Evolutionary conservation across 805 yeast genomes (phyloP), one percentile per base, ranked within the genome.

Genomic region (Candida nanaspora): DNA sequence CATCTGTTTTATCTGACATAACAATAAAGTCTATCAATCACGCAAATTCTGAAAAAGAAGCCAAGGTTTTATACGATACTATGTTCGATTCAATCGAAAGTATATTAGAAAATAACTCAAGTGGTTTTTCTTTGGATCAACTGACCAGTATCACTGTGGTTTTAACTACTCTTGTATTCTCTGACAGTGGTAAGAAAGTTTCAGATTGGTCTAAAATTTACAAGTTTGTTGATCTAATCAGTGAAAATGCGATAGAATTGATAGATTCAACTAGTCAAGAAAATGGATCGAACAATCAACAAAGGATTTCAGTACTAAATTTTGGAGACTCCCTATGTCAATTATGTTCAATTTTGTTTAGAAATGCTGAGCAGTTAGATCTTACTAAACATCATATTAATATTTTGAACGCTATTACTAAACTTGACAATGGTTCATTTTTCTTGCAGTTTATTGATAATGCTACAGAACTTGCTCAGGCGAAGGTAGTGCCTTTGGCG

Each of bases 121-220:
- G 49, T 11, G 35, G 42, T 8, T 14, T 37, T 11, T 37, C 41
- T 20, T 40, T 40, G 25, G 42, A 44, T 14, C 42, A 44, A 14
- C 34, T 59, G 3, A 63, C 68, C 7, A 56, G 61, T 16, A 53
- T 66, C 4, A 41, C 63, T 3, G 72, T 69, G 46, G 40, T 79
- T 2, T 48, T 80, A 32, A 55, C 70, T 0, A 57, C 80, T 0
- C 53, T 82, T 38, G 55, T 70, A 0, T 84, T 80, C 58, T 78
- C 85, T 3, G 89, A 82, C 44, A 77, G 86, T 36, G 93, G 93
- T 50, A 72, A 60, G 44, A 81, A 79, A 51, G 69, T 82, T 3
- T 52, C 67, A 1, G 61, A 68, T 46, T 83, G 91, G 91, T 39
- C 42, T 3, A 39, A 39, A 8, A 31, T 54, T 15, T 41, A 55